Evolutionary conservation across 225 moss, liverwort and hornwort genomes (phyloP), one percentile per base, ranked within the genome.

Genomic region (Asterella californica): DNA sequence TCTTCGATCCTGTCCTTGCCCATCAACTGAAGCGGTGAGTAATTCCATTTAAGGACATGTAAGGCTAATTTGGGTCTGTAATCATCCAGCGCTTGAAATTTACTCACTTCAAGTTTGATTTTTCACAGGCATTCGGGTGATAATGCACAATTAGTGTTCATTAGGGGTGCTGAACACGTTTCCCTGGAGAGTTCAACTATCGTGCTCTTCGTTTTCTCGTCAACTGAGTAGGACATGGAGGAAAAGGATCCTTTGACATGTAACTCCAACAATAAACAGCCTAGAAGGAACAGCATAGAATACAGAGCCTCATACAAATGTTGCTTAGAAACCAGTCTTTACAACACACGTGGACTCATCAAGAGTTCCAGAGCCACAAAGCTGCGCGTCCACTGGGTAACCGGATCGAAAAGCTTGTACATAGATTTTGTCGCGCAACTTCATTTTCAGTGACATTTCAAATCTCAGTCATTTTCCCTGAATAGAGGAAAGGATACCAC

Each of bases 21-120:
- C 67, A 82, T 29, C 71, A 86, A 50, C 46, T 88, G 14, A 59
- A 83, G n/a, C 30, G 33, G 88, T 88, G 74, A 81, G 85, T 65
- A 32, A 29, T 72, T 8, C 38, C 64, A 11, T 10, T 71, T 0
- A 37, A 38, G 19, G 2, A 32, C 2, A 37, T 71, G 36, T 45
- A 72, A 48, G 2, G 25, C 48, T 49, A 47, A 49, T 37, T 36
- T 27, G 25, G n/a, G 45, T 49, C 25, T 49, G 0, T 50, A 0
- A 72, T 42, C 8, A 45, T 24, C 6, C 47, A 24, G 72, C 0
- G 48, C 27, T 72, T 25, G 33, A 5, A n/a, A 6, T 55, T 36
- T 33, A 37, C 17, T 57, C 17, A 37, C 63, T n/a, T 45, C 27
- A 42, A 7, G 42, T 45, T 37, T 14, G 27, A 18, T 8, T 75